Evolutionary conservation across 164 flowering plant species (phyloP).

Genomic region (Liriodendron chinense): DNA sequence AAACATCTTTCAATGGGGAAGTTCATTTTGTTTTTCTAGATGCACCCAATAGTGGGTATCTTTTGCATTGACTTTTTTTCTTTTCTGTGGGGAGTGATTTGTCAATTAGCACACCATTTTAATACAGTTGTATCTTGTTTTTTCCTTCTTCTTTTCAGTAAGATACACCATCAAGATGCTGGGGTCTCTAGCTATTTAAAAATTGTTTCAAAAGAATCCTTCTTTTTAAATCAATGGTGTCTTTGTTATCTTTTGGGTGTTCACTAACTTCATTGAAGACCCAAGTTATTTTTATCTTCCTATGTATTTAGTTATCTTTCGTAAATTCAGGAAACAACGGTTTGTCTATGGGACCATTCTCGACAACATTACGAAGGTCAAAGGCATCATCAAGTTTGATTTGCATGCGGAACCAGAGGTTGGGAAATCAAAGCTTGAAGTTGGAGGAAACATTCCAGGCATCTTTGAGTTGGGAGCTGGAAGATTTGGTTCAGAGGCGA

Average conservation of each 20-base stretch:
- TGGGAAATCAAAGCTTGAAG: constrained; percentile 68
- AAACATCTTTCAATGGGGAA: no score
- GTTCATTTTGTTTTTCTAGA: background rate
- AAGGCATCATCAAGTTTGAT: constrained; percentile 81
- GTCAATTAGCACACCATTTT: background rate
- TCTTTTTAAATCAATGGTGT: background rate
- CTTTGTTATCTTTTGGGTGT: background rate
- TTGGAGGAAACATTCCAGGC: constrained; percentile 90
- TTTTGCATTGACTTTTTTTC: background rate
- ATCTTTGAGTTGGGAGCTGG: constrained; percentile 76
- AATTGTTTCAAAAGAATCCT: background rate
- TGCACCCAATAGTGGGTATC: background rate
- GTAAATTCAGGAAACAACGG: constrained; percentile 65
- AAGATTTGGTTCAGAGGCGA: constrained; percentile 91
- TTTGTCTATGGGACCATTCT: constrained; percentile 79
- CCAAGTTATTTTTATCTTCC: background rate
- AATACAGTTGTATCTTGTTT: background rate
- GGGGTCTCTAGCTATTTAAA: background rate
- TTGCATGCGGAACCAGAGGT: constrained; percentile 73
- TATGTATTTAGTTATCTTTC: constrained; percentile 5
- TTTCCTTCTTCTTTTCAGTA: background rate
- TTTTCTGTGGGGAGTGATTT: background rate
- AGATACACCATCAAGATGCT: background rate
- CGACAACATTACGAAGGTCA: constrained; percentile 77
- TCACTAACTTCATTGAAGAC: background rate